These are phyloP conservation scores for Rhinocladiella similis DNA, from an alignment of 2,329 filamentous ascomycete species.

Conservation along the genomic window DNA sequence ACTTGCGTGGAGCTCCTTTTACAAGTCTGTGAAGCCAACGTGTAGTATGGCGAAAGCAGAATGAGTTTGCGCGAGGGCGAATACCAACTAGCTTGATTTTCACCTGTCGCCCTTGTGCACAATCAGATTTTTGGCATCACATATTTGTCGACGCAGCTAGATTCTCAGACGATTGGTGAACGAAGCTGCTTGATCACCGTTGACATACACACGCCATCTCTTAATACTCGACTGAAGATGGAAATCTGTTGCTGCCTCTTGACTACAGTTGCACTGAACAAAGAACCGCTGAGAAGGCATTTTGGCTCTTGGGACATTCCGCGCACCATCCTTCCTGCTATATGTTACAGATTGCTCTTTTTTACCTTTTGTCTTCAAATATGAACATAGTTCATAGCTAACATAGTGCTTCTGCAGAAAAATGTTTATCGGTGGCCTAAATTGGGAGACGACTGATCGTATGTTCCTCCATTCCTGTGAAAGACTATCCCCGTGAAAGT, in stretches of 20 bases:
- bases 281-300: no score
- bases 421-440: slow-evolving; percentile 98
- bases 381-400: slow-evolving; percentile 30
- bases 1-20: not conserved
- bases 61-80: no score
- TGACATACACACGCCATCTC: not conserved
- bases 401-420: slow-evolving; percentile 64
- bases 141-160: no score
- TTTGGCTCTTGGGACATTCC: not conserved
- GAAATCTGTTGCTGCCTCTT: not conserved
- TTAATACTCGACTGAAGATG: not conserved
- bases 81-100: not conserved
- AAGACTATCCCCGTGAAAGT: not conserved
- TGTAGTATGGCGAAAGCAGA: no score
- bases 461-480: slow-evolving; percentile 45
- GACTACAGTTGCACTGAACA: not conserved
- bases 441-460: slow-evolving; percentile 99
- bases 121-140: not conserved
- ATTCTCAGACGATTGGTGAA: no score
- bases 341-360: not conserved
- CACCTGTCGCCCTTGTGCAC: not conserved
- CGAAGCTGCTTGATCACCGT: no score
- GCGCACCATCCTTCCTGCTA: not conserved
- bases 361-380: not conserved
- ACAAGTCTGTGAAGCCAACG: no score